Base-by-base conservation (phyloP, 306 rosid species). In the Ceratonia siliqua region DNA sequence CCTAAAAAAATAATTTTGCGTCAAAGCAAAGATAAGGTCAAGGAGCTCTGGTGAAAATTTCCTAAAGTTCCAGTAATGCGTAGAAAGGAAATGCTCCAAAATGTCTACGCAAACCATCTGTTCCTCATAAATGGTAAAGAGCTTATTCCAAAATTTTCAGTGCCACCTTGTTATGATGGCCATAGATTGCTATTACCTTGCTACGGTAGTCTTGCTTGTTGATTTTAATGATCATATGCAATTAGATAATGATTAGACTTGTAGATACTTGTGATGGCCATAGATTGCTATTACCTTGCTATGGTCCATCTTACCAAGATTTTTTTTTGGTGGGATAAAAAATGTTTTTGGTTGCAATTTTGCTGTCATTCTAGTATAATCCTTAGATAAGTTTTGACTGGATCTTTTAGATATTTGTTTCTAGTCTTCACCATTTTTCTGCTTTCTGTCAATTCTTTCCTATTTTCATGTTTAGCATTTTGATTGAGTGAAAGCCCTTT, bases 391-490 rank as follows among this genome's bases (percentile, higher is more conserved):
- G 43, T 12, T 53, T 42, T 68, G 46, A 27, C 33, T 54, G 12
- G 1, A 17, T 42, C 53, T 53, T 20, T 24, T 17, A 35, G 33
- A 75, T 62, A 22, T n/a, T 68, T 17, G 8, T 43, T 52, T 39
- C 18, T 25, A 38, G 25, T 73, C 72, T 32, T 53, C 46, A 24
- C 14, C 3, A 8, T 49, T 27, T 49, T 79, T 41, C 24, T 75
- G 68, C 33, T 63, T 78, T 15, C 59, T 49, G 41, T 27, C 59
- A 67, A 45, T 63, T 53, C 12, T 45, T 76, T 22, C 45, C n/a
- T 18, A 10, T 65, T 46, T 20, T 39, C 49, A 67, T 69, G 38
- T 78, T 82, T n/a, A 68, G 45, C 68, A 6, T 21, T 46, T 70
- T 53, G 57, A n/a, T 36, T 13, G 61, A 77, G 46, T 68, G 35